A percentile compares a stretch with the other conserved stretches of the same genome.
phyloP scores from a whole-genome alignment of 371 early-diverging fungal genomes.

The Parasitella parasitica region DNA sequence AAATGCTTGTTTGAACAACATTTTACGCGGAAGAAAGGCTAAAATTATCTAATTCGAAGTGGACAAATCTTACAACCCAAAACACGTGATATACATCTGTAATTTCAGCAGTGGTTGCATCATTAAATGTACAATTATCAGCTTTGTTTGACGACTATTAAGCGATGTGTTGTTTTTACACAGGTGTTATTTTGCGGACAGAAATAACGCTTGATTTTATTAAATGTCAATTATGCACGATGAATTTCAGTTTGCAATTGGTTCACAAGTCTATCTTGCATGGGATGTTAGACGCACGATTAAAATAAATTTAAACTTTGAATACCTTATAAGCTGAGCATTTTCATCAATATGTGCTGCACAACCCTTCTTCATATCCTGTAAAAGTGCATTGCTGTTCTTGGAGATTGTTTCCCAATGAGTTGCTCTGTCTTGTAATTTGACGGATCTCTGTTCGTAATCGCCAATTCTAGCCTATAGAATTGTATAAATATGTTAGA shows the following conservation, averaged over 20 bases:
- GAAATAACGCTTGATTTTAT: too few relatives aligned
- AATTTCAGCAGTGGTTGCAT: too few relatives aligned
- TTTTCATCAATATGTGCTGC: conserved; percentile 34
- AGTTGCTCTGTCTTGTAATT: conserved; percentile 8
- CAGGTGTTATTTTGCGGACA: too few relatives aligned
- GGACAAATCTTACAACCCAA: too few relatives aligned
- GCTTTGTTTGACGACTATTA: too few relatives aligned
- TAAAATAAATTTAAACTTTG: background rate
- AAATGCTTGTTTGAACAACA: conserved; percentile 2
- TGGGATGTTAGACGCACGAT: background rate
- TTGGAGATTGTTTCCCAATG: conserved; percentile 26
- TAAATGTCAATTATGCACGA: background rate
- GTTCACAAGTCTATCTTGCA: conserved; percentile 32
- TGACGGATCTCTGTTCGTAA: conserved; percentile 17
- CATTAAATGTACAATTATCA: too few relatives aligned
- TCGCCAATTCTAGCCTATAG: conserved; percentile 29
- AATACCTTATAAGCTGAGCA: conserved; percentile 34
- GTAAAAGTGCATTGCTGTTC: conserved; percentile 18
- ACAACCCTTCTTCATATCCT: conserved; percentile 26
- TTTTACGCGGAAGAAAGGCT: too few relatives aligned
- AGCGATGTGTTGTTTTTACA: too few relatives aligned
- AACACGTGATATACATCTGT: too few relatives aligned
- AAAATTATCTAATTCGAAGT: too few relatives aligned
- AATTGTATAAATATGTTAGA: background rate
- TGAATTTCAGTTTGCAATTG: conserved; percentile 42